Evolutionary conservation across 176 grass and related monocot species (phyloP).

Genomic region (Carex parvula): DNA sequence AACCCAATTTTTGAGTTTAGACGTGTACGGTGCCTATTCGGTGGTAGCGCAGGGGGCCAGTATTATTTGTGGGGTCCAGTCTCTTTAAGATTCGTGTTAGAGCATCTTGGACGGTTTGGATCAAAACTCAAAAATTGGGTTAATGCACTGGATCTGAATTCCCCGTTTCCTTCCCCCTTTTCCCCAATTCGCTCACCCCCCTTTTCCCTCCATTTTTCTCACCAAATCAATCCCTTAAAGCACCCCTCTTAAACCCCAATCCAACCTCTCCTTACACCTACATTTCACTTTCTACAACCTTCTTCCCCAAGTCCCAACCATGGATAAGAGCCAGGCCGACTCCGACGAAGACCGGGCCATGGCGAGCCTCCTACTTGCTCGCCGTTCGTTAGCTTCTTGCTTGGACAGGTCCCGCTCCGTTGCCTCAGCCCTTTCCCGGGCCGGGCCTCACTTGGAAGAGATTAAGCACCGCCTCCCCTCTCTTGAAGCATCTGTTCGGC

Average conservation of each 20-base stretch:
- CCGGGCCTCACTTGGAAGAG: slow-evolving; percentile 57
- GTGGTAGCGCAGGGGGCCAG: no score
- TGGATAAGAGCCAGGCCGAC: background rate
- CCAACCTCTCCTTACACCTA: background rate
- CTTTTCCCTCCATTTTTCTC: slow-evolving; percentile 8
- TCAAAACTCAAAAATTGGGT: no score
- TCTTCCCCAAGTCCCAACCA: background rate
- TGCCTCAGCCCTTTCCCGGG: slow-evolving; percentile 33
- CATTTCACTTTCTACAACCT: background rate
- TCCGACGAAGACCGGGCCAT: slow-evolving; percentile 16
- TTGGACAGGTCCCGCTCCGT: slow-evolving; percentile 56
- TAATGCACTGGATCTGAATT: no score
- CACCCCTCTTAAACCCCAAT: background rate
- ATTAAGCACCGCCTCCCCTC: slow-evolving; percentile 69
- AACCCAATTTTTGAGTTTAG: no score
- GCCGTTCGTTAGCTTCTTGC: slow-evolving; percentile 35
- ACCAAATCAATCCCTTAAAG: background rate
- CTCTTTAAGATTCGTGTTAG: no score
- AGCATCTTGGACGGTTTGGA: no score
- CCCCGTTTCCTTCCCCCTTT: slow-evolving; percentile 21
- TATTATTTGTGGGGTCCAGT: no score
- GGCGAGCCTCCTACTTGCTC: slow-evolving; percentile 43
- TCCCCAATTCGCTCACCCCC: slow-evolving; percentile 21
- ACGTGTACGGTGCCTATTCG: no score
- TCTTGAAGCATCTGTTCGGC: slow-evolving; percentile 72